Conservation (phyloP, 768 basidiomycete species). For the Hemileccinum rubropunctum region DNA sequence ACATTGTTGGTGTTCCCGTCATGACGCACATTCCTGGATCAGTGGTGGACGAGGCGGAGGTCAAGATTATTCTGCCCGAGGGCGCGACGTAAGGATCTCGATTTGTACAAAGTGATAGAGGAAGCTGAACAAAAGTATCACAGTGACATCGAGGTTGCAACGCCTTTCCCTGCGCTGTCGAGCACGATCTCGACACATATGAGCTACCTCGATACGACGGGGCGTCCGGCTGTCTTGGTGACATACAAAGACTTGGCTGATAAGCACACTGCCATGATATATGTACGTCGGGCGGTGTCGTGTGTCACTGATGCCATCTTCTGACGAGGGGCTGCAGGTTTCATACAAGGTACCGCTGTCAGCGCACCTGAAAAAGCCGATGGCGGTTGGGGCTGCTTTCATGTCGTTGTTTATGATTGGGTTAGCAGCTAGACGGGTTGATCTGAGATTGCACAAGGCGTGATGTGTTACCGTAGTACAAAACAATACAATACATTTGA, state of each 20-base stretch:
- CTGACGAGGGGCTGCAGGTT: constrained; percentile 51
- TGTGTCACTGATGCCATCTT: not conserved
- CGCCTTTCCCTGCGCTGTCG: constrained; percentile 75
- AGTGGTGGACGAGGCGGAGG: constrained; percentile 74
- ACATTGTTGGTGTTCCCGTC: constrained; percentile 81
- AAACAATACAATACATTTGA: not conserved
- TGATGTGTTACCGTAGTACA: constrained; percentile 12
- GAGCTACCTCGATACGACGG: constrained; percentile 90
- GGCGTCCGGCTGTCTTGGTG: constrained; percentile 77
- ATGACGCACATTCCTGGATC: constrained; percentile 79
- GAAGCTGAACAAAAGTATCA: constrained; percentile 9
- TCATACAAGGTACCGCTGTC: constrained; percentile 79
- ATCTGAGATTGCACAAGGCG: constrained; percentile 49
- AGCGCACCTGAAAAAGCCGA: constrained; percentile 85
- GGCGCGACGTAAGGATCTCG: constrained; percentile 76
- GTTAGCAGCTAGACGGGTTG: constrained; percentile 47
- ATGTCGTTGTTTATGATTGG: constrained; percentile 59
- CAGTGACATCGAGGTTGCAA: constrained; percentile 73
- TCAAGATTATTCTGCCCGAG: constrained; percentile 86
- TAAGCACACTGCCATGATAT: constrained; percentile 75
- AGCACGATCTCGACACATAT: constrained; percentile 64
- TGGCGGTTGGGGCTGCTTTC: constrained; percentile 72
- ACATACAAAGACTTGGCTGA: constrained; percentile 73
- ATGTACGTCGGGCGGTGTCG: constrained; percentile 53
- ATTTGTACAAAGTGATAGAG: constrained; percentile 10